Evolutionary conservation across 2,329 filamentous ascomycete genomes (phyloP).

Genomic region (Helminthosporium solani): DNA sequence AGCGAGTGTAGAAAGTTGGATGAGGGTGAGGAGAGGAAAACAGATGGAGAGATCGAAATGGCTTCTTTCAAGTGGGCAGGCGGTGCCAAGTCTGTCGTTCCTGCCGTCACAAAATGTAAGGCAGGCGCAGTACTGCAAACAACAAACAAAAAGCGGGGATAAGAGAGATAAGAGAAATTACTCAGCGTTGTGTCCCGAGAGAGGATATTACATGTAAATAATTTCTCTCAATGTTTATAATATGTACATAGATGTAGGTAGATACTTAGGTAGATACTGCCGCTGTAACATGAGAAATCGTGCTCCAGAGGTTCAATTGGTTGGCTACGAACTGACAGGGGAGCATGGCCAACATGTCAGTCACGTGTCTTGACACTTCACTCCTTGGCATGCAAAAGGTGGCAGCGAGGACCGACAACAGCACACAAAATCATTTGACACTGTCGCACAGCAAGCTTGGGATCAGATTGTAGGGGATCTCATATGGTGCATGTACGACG

Average conservation of each 20-base stretch:
- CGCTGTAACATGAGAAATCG: too few relatives aligned
- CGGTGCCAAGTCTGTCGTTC: background rate
- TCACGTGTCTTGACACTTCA: background rate
- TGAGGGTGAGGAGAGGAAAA: constrained; percentile 10
- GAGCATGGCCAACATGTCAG: too few relatives aligned
- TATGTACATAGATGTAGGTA: too few relatives aligned
- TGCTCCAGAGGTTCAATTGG: too few relatives aligned
- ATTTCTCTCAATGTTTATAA: too few relatives aligned
- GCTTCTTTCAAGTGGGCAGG: constrained; percentile 2
- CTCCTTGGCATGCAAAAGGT: background rate
- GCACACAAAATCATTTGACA: background rate
- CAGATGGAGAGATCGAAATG: constrained; percentile 1
- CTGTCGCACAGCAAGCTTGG: background rate
- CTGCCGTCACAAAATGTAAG: background rate
- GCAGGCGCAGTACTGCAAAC: constrained; percentile 4
- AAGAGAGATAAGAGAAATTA: background rate
- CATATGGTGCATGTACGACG: background rate
- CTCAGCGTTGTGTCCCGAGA: background rate
- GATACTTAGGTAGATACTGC: too few relatives aligned
- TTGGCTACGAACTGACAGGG: too few relatives aligned
- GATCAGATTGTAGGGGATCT: background rate
- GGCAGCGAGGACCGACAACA: background rate
- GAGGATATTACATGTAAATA: too few relatives aligned
- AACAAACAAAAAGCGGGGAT: background rate
- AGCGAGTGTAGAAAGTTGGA: constrained; percentile 30